Percentiles rank a stretch among this genome's conserved stretches.
Evolutionary conservation across 1,284 basidiomycete genomes (phyloP).

Genomic region (Melampsora americana): DNA sequence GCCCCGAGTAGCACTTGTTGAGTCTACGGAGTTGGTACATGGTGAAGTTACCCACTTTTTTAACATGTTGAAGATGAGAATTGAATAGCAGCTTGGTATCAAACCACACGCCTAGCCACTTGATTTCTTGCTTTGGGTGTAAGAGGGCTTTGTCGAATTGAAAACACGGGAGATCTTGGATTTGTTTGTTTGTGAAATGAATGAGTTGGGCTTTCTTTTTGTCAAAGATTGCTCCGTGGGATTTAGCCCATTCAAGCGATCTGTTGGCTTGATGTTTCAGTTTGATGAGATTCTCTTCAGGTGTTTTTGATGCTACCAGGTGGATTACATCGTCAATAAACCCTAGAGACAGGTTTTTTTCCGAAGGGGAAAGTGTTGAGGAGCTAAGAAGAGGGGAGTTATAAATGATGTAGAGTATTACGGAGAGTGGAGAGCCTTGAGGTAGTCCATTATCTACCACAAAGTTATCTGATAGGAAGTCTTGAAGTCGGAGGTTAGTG

Average conservation of each 20-base stretch:
- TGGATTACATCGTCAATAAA: conserved; percentile 24
- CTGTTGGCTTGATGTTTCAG: not conserved
- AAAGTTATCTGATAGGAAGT: not conserved
- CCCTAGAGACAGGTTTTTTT: not conserved
- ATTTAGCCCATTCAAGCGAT: not conserved
- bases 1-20: no score
- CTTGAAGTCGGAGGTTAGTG: not conserved
- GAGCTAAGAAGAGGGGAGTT: no score
- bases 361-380: no score
- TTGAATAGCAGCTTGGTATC: not conserved
- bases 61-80: not conserved
- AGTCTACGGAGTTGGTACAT: no score
- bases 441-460: not conserved
- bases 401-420: conserved; percentile 1
- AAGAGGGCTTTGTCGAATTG: not conserved
- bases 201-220: conserved; percentile 12
- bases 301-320: not conserved
- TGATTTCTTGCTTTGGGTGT: not conserved
- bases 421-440: conserved; percentile 8
- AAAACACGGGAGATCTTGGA: not conserved
- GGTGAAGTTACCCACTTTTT: not conserved
- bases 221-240: conserved; percentile 17
- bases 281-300: not conserved
- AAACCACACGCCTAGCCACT: conserved; percentile 9
- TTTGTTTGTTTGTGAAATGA: not conserved